Percentiles rank a stretch among this genome's conserved stretches.
These are phyloP conservation scores for Domatiomyces globalis DNA, from an alignment of 2,329 filamentous ascomycete species.

Conservation along the genomic window DNA sequence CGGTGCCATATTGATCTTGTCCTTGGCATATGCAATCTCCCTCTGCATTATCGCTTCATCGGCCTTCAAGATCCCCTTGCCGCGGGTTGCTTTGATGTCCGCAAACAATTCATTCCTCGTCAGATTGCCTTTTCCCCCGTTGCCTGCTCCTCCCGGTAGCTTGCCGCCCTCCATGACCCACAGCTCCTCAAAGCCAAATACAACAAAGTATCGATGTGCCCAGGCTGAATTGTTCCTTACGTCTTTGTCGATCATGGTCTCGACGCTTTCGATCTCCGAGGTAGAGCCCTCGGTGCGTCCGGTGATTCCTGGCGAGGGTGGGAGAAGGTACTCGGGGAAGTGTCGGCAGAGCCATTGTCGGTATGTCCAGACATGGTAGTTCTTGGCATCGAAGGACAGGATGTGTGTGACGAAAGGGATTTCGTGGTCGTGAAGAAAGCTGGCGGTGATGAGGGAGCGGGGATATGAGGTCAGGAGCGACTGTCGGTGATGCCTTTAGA, in stretches of 20 bases:
- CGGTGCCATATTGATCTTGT: constrained; percentile 62
- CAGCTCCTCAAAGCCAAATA: constrained; percentile 48
- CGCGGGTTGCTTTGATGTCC: constrained; percentile 14
- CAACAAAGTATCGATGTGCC: constrained; percentile 93
- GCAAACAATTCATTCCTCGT: constrained; percentile 3
- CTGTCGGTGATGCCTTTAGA: constrained; percentile 44
- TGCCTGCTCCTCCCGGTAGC: background rate
- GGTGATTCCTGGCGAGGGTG: background rate
- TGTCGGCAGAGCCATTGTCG: constrained; percentile 61
- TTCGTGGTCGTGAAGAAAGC: constrained; percentile 48
- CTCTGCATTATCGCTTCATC: constrained; percentile 52
- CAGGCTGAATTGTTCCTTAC: constrained; percentile 94
- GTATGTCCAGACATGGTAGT: constrained; percentile 98
- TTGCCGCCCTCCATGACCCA: constrained; percentile 14
- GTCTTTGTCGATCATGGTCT: constrained; percentile 60
- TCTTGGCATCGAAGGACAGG: constrained; percentile 78
- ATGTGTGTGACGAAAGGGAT: constrained; percentile 63
- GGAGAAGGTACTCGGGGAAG: constrained; percentile 27
- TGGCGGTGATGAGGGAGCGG: constrained; percentile 12
- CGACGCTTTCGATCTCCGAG: constrained; percentile 54
- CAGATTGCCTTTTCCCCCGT: background rate
- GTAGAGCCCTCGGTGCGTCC: constrained; percentile 38
- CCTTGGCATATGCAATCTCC: constrained; percentile 61
- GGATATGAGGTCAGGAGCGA: constrained; percentile 41
- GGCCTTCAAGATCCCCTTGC: constrained; percentile 31